Evolutionary conservation across 192 early-diverging fungal species (phyloP), one percentile per base, ranked within the genome.

Genomic region (Haplosporangium gracile): DNA sequence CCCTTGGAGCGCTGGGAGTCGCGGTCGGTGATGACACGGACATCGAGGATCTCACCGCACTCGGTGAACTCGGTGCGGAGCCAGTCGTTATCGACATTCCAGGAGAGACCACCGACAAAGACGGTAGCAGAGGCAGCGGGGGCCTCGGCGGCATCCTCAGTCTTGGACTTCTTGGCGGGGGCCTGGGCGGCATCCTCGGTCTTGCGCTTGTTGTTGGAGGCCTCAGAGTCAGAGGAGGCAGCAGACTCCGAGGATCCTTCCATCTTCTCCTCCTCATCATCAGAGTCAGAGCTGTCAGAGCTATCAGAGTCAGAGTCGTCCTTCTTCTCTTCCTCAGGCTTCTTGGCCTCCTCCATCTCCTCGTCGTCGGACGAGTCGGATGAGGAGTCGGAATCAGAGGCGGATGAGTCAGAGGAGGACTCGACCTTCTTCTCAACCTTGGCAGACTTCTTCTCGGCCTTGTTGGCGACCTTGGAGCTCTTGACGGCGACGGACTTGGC

Each of bases 51-150:
- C 73, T 92, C 91, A 82, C 97, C 96, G 83, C 88, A 89, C 72
- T 93, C 92, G 53, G 88, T 79, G 70, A 97, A 81, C 75, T 88
- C 93, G 74, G 95, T 93, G 34, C 85, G 83, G 70, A 96, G 77
- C 77, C 80, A 82, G 76, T 96, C 93, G 70, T 94, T 93, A 77
- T 88, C 90, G 70, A 91, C 87, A 74, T 92, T 93, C 92, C 90
- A 96, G 47, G 92, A 89, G 13, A 96, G 79, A 75, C 93, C 92
- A 78, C 95, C 95, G 63, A 96, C 88, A 77, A 95, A 96, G 70
- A 94, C 84, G 72, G 88, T 90, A 80, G 78, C 90, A 76, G 70
- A 75, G 57, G 90, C 82, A 63, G 55, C 76, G 49, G 60, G 79
- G 77, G 70, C 60, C 76, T 63, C 55, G 11, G 88, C 85, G 39